Evolutionary conservation across 2,329 filamentous ascomycete species (phyloP), one percentile per base, ranked within the genome.

Genomic region (Sclerotinia spermophila): DNA sequence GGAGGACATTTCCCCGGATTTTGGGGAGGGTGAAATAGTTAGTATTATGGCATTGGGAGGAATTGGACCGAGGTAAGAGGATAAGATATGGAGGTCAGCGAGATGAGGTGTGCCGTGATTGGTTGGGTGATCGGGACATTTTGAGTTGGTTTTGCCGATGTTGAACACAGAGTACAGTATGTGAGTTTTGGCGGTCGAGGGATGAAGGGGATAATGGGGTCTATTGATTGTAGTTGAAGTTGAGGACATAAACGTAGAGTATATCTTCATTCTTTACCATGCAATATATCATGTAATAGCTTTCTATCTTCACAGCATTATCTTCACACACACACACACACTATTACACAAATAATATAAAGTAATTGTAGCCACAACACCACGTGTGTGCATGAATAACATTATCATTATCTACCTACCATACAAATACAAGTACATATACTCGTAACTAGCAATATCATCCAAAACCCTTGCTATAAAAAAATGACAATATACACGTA

Each of bases 31-130:
- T n/a, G 48, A 27, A 3, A 53, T 27, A 27, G n/a, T 53, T 53
- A 53, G 48, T 53, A 53, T 66, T 38, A n/a, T n/a, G 56, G 56
- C 35, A 35, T n/a, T 27, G 45, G 40, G 44, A 27, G 61, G 11
- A 19, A n/a, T 67, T 67, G 38, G 35, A 44, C 65, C 65, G 65
- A 67, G 65, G 65, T 67, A 33, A 40, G 17, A 42, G 45, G 45
- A 30, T 65, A 21, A 53, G 62, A 40, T 58, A 67, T 33, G 48
- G 65, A n/a, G 48, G 55, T 71, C 69, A 71, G 64, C 69, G 33
- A 21, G 65, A 62, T 59, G 40, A 17, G 6, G 53, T n/a, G 30
- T 8, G 65, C 64, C 56, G 45, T 68, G 42, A 71, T 71, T 71
- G 69, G 69, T 58, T 51, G 38, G 11, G 17, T 55, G 35, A 3